Evolutionary conservation across 2,329 filamentous ascomycete genomes (phyloP).

Genomic region (Fusarium tuaranense): DNA sequence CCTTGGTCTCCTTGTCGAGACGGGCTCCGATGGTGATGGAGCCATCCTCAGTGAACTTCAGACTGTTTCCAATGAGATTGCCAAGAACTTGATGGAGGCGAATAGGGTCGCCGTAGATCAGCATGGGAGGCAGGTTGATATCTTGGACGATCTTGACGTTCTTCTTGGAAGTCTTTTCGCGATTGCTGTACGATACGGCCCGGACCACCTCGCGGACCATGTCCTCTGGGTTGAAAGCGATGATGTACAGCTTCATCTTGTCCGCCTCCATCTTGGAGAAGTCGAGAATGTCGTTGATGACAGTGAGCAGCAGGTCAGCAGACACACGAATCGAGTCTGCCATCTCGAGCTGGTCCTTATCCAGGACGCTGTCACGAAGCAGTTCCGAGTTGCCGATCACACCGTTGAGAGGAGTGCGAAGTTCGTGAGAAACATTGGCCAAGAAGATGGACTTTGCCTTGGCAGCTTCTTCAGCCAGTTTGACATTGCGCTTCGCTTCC

Average conservation of each 20-base stretch:
- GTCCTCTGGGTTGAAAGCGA: constrained; percentile 74
- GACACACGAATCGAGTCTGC: constrained; percentile 89
- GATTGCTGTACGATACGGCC: constrained; percentile 74
- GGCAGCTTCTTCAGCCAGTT: constrained; percentile 84
- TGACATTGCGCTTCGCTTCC: constrained; percentile 81
- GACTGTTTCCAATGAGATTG: constrained; percentile 91
- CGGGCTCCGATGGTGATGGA: constrained; percentile 86
- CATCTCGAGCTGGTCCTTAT: constrained; percentile 84
- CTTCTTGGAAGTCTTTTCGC: constrained; percentile 71
- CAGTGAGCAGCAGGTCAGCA: constrained; percentile 86
- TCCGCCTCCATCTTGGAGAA: constrained; percentile 95
- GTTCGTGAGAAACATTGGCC: constrained; percentile 83
- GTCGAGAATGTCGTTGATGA: constrained; percentile 97
- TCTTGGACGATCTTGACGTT: constrained; percentile 75
- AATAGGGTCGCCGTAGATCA: constrained; percentile 75
- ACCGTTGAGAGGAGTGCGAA: constrained; percentile 86
- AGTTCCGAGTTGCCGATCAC: constrained; percentile 92
- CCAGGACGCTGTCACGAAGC: constrained; percentile 79
- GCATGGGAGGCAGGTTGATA: constrained; percentile 80
- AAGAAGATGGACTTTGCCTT: constrained; percentile 87
- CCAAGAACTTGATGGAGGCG: constrained; percentile 77
- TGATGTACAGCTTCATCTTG: constrained; percentile 83
- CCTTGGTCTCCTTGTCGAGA: constrained; percentile 76
- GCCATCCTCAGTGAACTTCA: constrained; percentile 92
- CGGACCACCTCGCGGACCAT: constrained; percentile 76